Conservation (phyloP, 2,329 filamentous ascomycete species). For the Stachybotrys chartarum region DNA sequence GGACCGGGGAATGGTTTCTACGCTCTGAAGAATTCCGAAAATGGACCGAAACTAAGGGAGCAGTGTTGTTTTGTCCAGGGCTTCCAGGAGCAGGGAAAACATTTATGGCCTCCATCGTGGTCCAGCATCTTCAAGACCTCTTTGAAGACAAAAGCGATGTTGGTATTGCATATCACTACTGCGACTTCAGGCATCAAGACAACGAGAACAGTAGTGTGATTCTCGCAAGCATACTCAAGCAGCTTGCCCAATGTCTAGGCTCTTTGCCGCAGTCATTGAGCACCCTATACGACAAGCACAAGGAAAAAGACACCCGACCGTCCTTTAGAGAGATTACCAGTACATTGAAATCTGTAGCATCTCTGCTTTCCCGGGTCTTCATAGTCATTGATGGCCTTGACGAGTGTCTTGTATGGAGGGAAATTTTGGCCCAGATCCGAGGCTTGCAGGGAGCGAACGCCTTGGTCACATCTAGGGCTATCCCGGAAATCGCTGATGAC, state of each 20-base stretch:
- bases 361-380: not conserved
- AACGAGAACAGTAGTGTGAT: not conserved
- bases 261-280: not conserved
- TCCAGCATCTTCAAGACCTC: not conserved
- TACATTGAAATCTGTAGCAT: not conserved
- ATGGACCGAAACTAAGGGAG: not conserved
- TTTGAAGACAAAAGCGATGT: not conserved
- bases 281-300: not conserved
- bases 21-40: not conserved
- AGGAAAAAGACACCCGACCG: not conserved
- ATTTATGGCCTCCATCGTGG: not conserved
- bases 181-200: not conserved
- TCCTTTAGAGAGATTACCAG: not conserved
- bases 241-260: not conserved
- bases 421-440: not conserved
- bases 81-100: not conserved
- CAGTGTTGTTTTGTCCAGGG: not conserved
- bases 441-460: not conserved
- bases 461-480: not conserved
- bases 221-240: not conserved
- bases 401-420: not conserved
- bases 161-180: not conserved
- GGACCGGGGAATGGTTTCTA: not conserved
- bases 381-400: not conserved
- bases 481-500: not conserved